These are phyloP conservation scores for Sarocladium kiliense DNA, from an alignment of 2,329 filamentous ascomycete genomes.

Conservation along the genomic window DNA sequence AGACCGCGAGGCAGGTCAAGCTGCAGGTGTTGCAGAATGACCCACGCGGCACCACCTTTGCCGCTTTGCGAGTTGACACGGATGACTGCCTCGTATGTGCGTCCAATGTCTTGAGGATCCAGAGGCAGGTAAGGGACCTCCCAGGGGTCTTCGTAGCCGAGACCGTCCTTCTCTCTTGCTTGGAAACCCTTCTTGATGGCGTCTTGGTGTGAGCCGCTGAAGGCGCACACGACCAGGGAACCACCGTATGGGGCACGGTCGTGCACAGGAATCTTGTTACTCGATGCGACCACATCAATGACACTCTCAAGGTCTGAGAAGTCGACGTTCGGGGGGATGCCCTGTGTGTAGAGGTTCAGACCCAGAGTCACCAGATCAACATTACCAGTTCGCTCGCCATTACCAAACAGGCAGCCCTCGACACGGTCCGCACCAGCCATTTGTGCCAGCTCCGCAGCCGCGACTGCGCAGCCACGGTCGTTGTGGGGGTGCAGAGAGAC, in stretches of 20 bases:
- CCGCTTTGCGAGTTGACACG: slow-evolving; percentile 95
- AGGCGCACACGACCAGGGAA: slow-evolving; percentile 85
- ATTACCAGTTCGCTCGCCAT: slow-evolving; percentile 93
- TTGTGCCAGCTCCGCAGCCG: slow-evolving; percentile 85
- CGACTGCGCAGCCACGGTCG: slow-evolving; percentile 83
- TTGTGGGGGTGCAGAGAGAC: slow-evolving; percentile 94
- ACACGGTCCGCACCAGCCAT: slow-evolving; percentile 96
- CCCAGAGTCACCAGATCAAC: slow-evolving; percentile 90
- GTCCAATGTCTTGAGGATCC: slow-evolving; percentile 87
- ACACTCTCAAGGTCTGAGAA: slow-evolving; percentile 84
- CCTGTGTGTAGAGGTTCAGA: slow-evolving; percentile 93
- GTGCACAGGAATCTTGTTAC: slow-evolving; percentile 93
- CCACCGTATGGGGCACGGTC: slow-evolving; percentile 87
- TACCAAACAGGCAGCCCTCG: slow-evolving; percentile 76
- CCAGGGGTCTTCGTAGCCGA: slow-evolving; percentile 65
- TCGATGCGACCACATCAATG: slow-evolving; percentile 84
- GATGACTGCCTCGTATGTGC: slow-evolving; percentile 97
- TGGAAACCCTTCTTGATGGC: slow-evolving; percentile 92
- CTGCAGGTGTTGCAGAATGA: slow-evolving; percentile 82
- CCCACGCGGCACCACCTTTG: slow-evolving; percentile 92
- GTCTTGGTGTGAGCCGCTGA: slow-evolving; percentile 89
- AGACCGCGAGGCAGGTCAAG: slow-evolving; percentile 90
- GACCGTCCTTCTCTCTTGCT: slow-evolving; percentile 55
- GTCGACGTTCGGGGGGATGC: slow-evolving; percentile 77
- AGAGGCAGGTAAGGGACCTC: slow-evolving; percentile 93